A percentile compares a stretch with the other conserved stretches of the same genome.
Evolutionary conservation across 192 early-diverging fungal species (phyloP).

Genomic region (Phlyctochytrium planicorne): DNA sequence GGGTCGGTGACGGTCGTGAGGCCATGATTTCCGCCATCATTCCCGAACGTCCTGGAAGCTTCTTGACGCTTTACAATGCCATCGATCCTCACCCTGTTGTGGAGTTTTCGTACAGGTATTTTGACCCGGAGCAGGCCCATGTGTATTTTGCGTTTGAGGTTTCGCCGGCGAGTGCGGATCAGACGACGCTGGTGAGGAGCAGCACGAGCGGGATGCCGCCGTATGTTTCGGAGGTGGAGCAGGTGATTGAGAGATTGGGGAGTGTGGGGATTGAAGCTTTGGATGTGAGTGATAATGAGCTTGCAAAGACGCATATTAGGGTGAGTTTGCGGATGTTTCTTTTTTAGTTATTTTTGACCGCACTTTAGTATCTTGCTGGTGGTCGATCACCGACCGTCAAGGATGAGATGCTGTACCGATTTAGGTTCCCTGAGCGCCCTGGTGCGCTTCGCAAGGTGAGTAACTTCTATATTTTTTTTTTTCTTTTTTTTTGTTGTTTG

Average conservation of each 20-base stretch:
- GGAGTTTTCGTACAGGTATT: slow-evolving; percentile 50
- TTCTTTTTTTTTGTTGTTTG: too few relatives aligned
- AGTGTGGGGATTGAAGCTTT: slow-evolving; percentile 33
- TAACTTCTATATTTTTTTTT: slow-evolving; percentile 36
- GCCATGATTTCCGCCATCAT: slow-evolving; percentile 37
- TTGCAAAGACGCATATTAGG: slow-evolving; percentile 43
- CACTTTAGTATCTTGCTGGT: slow-evolving; percentile 33
- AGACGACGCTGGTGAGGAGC: too few relatives aligned
- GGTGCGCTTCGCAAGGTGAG: slow-evolving; percentile 32
- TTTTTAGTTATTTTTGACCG: background rate
- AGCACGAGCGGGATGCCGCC: background rate
- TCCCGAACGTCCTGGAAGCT: slow-evolving; percentile 44
- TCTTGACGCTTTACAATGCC: slow-evolving; percentile 39
- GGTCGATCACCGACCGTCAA: slow-evolving; percentile 26
- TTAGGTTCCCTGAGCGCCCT: slow-evolving; percentile 49
- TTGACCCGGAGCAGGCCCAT: slow-evolving; percentile 28
- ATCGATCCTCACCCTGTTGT: slow-evolving; percentile 45
- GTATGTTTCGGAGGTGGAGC: slow-evolving; percentile 16
- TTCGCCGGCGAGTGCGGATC: too few relatives aligned
- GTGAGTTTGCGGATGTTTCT: background rate
- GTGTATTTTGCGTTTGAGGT: slow-evolving; percentile 48
- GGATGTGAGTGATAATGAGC: slow-evolving; percentile 47
- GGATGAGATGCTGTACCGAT: slow-evolving; percentile 39
- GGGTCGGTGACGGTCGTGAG: slow-evolving; percentile 46
- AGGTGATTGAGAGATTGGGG: slow-evolving; percentile 18